Conservation (phyloP, 2,329 filamentous ascomycete species). For the Nemania diffusa region DNA sequence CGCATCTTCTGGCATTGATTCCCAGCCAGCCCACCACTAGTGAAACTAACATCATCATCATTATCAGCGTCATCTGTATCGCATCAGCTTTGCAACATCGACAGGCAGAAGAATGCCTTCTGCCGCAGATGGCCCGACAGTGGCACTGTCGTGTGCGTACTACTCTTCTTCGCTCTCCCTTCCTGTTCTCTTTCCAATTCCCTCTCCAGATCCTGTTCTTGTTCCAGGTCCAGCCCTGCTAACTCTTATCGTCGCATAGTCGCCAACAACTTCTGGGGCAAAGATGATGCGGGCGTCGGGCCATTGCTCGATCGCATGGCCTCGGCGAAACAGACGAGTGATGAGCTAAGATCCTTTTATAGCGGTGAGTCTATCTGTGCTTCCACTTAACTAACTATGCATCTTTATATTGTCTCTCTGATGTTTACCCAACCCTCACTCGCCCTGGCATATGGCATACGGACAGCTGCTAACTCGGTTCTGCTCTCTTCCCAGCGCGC, state of each 20-base stretch:
- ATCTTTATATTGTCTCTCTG: too few relatives aligned
- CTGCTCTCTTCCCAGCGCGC: conserved; percentile 67
- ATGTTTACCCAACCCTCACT: too few relatives aligned
- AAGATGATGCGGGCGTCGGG: conserved; percentile 94
- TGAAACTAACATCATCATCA: background rate
- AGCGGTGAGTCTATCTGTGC: conserved; percentile 62
- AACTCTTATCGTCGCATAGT: conserved; percentile 62
- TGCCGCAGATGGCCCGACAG: conserved; percentile 41
- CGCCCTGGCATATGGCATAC: background rate
- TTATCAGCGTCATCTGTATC: conserved; percentile 33
- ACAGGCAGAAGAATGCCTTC: conserved; percentile 39
- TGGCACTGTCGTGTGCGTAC: conserved; percentile 46
- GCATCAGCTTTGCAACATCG: too few relatives aligned
- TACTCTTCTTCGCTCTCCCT: background rate
- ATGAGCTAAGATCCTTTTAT: conserved; percentile 94
- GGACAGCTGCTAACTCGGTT: conserved; percentile 4
- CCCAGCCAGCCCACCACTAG: background rate
- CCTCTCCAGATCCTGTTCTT: background rate
- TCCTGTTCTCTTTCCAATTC: background rate
- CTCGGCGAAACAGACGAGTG: conserved; percentile 90
- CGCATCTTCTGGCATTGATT: background rate
- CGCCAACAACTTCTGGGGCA: conserved; percentile 99
- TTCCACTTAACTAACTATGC: too few relatives aligned
- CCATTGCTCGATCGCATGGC: conserved; percentile 95
- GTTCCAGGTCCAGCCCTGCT: conserved; percentile 31